A percentile compares a stretch with the other conserved stretches of the same genome.
phyloP scores from a whole-genome alignment of 2,329 filamentous ascomycete species.

The Alternaria sp. region DNA sequence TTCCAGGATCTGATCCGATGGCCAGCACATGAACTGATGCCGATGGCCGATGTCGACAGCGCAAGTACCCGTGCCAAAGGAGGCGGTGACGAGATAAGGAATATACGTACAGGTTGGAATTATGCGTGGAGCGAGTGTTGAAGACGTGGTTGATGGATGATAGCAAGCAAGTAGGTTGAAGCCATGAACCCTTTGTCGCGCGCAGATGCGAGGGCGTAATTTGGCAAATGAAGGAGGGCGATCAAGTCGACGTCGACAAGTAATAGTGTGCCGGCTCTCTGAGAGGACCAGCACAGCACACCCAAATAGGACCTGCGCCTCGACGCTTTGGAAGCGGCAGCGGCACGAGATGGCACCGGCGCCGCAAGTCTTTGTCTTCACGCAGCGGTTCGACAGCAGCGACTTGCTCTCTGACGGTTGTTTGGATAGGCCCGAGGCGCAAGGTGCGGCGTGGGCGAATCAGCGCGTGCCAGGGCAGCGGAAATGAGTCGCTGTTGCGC shows the following conservation, averaged over 20 bases:
- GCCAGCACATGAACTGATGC: not conserved
- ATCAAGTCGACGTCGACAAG: conserved; percentile 12
- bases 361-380: conserved; percentile 11
- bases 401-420: conserved; percentile 19
- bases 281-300: not conserved
- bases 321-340: conserved; percentile 6
- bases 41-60: not conserved
- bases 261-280: not conserved
- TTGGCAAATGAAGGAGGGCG: conserved; percentile 20
- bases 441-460: conserved; percentile 35
- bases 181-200: conserved; percentile 2
- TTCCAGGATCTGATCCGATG: not conserved
- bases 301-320: conserved; percentile 4
- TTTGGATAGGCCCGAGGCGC: conserved; percentile 23
- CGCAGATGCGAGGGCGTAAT: conserved; percentile 9
- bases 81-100: not conserved
- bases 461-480: conserved; percentile 22
- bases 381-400: conserved; percentile 39
- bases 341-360: conserved; percentile 9
- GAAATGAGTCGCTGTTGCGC: conserved; percentile 41
- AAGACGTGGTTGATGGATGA: not conserved
- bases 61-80: conserved; percentile 1
- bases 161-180: not conserved
- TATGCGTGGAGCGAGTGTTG: not conserved
- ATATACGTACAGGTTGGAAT: conserved; percentile 16